phyloP scores from a whole-genome alignment of 176 grass and related monocot genomes.

The Areca catechu region DNA sequence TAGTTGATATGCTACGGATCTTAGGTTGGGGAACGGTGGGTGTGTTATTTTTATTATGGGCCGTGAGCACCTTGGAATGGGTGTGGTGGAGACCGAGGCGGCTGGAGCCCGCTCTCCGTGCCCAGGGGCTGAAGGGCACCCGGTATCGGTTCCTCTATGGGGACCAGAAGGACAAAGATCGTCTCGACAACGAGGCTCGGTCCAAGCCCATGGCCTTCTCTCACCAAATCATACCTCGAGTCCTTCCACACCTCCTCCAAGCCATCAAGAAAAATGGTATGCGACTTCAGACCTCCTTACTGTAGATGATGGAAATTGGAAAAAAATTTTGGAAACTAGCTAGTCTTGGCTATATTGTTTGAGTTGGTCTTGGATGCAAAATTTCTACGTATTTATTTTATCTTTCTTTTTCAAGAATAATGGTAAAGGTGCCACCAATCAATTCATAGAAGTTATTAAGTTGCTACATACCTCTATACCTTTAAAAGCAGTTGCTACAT shows the following conservation, averaged over 20 bases:
- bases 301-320: no score
- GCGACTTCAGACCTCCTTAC: no score
- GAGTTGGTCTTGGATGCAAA: no score
- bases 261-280: neutral
- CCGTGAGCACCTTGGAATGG: neutral
- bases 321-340: no score
- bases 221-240: neutral
- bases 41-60: neutral
- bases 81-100: neutral
- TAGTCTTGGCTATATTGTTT: no score
- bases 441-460: no score
- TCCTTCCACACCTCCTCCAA: neutral
- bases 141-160: neutral
- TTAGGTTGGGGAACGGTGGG: neutral
- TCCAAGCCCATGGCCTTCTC: neutral
- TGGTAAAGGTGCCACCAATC: no score
- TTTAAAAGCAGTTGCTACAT: no score
- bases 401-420: no score
- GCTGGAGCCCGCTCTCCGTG: neutral
- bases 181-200: neutral
- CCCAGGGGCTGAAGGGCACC: neutral
- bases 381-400: no score
- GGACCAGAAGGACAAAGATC: neutral
- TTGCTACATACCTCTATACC: no score
- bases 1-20: neutral